Base-by-base conservation (phyloP, 2,329 filamentous ascomycete species). In the Colletotrichum limetticola region DNA sequence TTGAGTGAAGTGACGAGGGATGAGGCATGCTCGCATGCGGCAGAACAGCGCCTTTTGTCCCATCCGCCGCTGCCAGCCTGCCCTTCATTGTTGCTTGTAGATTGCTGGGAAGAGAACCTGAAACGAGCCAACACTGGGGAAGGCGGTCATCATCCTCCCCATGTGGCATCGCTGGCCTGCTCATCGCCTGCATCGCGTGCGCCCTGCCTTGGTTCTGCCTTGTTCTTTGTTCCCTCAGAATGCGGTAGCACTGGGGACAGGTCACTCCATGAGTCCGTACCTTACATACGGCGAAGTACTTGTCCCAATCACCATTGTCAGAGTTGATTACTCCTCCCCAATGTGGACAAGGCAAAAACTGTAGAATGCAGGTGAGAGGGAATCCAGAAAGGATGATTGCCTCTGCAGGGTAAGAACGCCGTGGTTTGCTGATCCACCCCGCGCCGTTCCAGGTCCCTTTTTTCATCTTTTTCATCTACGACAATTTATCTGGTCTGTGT, bases 31-130 rank as follows among this genome's bases (percentile, higher is more conserved):
- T 61, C 55, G 37, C 35, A 28, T 30, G 35, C 56, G 35, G 42
- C 37, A 32, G 58, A 32, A 30, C 35, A 53, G 60, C 35, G 14
- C 22, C 5, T 19, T 19, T 46, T 26, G 19, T 37, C 28, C 35
- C 35, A 46, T 24, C 62, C 14, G 67, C 62, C 53, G 63, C 35
- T 22, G 55, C 32, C 32, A 35, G 32, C 32, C 32, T 35, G 32
- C 53, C 66, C 66, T 72, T 64, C 32, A 60, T 69, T 65, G 66
- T 64, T 63, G 70, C 59, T 64, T 72, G 66, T 72, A 65, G 24
- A 72, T 72, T 72, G 42, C 60, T 70, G 42, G 42, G 11, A 16
- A 69, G 53, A 63, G 26, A n/a, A 70, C 66, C 66, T 72, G 70
- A 72, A 72, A 72, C 70, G 46, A 53, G 58, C 46, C 14, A 49